Evolutionary conservation across 345 rosid genomes (phyloP).

Genomic region (Eucalyptus rudis): DNA sequence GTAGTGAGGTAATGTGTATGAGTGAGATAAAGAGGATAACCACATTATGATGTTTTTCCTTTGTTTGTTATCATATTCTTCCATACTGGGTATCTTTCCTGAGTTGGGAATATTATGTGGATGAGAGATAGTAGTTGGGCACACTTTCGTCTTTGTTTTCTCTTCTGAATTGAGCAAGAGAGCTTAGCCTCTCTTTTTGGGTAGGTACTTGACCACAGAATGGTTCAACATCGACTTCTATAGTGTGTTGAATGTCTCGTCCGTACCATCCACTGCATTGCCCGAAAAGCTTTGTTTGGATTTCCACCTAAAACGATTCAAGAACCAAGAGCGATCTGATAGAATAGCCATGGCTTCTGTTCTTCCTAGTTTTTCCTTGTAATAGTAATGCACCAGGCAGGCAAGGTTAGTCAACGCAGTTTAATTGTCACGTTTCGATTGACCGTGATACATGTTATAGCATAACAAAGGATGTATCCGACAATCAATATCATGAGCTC

Average conservation of each 20-base stretch:
- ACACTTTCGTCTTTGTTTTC: neutral
- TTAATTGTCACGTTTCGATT: neutral
- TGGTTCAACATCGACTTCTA: neutral
- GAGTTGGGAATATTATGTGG: neutral
- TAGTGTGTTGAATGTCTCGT: neutral
- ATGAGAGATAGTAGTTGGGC: neutral
- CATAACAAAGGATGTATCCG: fast-evolving
- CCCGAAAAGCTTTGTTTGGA: neutral
- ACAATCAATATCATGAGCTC: neutral
- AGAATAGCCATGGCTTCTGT: neutral
- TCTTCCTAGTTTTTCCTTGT: neutral
- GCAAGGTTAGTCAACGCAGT: fast-evolving
- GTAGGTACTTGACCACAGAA: neutral
- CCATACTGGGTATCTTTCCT: neutral
- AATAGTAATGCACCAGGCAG: neutral
- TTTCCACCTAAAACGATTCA: neutral
- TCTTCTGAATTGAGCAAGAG: neutral
- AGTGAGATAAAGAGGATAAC: neutral
- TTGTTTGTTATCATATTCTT: neutral
- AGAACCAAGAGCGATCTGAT: neutral
- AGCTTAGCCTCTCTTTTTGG: neutral
- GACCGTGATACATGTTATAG: fast-evolving
- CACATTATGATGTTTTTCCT: neutral
- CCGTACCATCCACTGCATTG: neutral
- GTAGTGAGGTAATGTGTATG: neutral